Evolutionary conservation across 2,329 filamentous ascomycete species (phyloP), one percentile per base, ranked within the genome.

Genomic region (Tolypocladium sp.): DNA sequence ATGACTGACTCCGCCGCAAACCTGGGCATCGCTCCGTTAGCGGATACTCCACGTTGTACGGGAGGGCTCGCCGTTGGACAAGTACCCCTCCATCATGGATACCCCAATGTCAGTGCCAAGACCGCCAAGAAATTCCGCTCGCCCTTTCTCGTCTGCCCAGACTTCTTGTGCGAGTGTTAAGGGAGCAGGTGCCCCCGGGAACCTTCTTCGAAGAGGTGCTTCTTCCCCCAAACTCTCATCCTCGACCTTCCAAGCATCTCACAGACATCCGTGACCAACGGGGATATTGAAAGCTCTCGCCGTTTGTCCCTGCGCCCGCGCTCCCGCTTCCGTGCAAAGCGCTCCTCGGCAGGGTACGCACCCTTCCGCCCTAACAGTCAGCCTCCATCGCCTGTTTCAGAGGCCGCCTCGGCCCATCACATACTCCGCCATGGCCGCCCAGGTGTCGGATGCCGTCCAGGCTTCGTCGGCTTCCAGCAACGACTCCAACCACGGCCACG

Each of bases 111-210:
- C 49, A 30, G 62, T 64, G 65, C 66, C 70, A 72, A 72, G 69
- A 68, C 58, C 53, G 72, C 72, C 72, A 73, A 73, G 68, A 60
- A 62, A 67, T 73, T 69, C 72, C 71, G 72, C 71, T 72, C 68
- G 67, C 71, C 73, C 70, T 70, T 70, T 64, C 65, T 61, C 64
- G 67, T 62, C 65, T 66, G 68, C 69, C 70, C 70, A 71, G 67
- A 66, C 66, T 68, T 69, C 66, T 63, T 66, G 63, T 61, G 64
- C 63, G 64, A 71, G 69, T 71, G 70, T 73, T 72, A 74, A 73
- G 70, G 69, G 71, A 72, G 70, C 69, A 58, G 64, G 63, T 58
- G 63, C 66, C 69, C 69, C 69, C 69, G 59, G 63, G 63, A 60
- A 57, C 33, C 54, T 44, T 57, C 53, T 35, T 57, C 33, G 30